phyloP scores from a whole-genome alignment of 1,284 basidiomycete species.

The Cryptococcus sp. region DNA sequence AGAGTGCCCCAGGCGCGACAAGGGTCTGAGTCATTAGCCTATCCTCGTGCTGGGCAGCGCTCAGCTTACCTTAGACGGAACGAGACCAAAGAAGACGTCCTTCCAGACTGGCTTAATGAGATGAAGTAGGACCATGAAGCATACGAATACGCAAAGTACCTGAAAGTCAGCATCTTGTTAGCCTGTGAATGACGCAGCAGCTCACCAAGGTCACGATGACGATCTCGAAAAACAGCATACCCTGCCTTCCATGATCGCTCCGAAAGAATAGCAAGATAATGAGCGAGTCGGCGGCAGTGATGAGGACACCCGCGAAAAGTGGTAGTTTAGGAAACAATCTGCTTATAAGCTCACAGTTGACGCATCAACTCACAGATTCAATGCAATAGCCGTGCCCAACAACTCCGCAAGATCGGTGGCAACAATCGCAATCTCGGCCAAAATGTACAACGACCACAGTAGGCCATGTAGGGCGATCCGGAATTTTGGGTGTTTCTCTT shows the following conservation, averaged over 20 bases:
- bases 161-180: conserved; percentile 31
- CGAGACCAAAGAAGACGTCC: conserved; percentile 73
- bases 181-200: conserved; percentile 2
- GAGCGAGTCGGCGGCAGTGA: conserved; percentile 80
- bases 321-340: conserved; percentile 71
- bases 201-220: conserved; percentile 60
- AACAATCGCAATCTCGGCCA: conserved; percentile 77
- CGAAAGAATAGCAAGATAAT: conserved; percentile 51
- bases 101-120: conserved; percentile 72
- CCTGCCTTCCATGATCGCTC: conserved; percentile 37
- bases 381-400: conserved; percentile 71
- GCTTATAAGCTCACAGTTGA: not conserved
- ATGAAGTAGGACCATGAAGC: conserved; percentile 75
- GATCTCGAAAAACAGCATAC: conserved; percentile 64
- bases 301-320: conserved; percentile 73
- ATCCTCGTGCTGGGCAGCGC: not conserved
- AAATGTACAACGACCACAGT: conserved; percentile 51
- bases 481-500: conserved; percentile 67
- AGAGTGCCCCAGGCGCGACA: conserved; percentile 56
- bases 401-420: conserved; percentile 60
- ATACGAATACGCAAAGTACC: conserved; percentile 75
- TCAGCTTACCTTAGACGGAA: conserved; percentile 62
- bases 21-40: conserved; percentile 31
- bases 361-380: conserved; percentile 56
- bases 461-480: conserved; percentile 32